phyloP scores from a whole-genome alignment of 768 basidiomycete species.

The Lanmaoa rubissima region DNA sequence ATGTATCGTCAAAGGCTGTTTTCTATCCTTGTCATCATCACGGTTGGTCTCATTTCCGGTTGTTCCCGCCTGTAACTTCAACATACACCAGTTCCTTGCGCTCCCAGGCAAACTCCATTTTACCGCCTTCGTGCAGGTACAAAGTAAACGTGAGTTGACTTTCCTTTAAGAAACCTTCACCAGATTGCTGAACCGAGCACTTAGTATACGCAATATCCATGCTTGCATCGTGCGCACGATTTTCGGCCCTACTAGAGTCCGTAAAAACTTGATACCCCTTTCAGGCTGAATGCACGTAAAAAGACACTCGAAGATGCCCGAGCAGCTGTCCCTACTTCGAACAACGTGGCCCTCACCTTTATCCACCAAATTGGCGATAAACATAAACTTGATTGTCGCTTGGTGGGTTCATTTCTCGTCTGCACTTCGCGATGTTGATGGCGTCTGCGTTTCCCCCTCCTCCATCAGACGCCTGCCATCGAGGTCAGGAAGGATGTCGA shows the following conservation, averaged over 20 bases:
- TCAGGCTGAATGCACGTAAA: not conserved
- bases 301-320: not conserved
- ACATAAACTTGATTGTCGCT: no score
- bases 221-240: constrained; percentile 12
- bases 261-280: not conserved
- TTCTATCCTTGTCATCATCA: no score
- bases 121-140: constrained; percentile 13
- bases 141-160: constrained; percentile 11
- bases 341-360: no score
- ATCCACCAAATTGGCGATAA: no score
- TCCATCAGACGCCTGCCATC: not conserved
- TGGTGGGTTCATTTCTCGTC: no score
- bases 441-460: not conserved
- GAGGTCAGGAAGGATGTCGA: not conserved
- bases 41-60: not conserved
- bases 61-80: not conserved
- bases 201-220: constrained; percentile 20
- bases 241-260: not conserved
- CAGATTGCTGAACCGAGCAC: not conserved
- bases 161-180: no score
- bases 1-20: no score
- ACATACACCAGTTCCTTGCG: not conserved
- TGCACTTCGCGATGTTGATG: no score
- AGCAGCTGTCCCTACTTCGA: not conserved
- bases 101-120: constrained; percentile 1